phyloP scores from a whole-genome alignment of 768 basidiomycete genomes.

The Fibroporia radiculosa region DNA sequence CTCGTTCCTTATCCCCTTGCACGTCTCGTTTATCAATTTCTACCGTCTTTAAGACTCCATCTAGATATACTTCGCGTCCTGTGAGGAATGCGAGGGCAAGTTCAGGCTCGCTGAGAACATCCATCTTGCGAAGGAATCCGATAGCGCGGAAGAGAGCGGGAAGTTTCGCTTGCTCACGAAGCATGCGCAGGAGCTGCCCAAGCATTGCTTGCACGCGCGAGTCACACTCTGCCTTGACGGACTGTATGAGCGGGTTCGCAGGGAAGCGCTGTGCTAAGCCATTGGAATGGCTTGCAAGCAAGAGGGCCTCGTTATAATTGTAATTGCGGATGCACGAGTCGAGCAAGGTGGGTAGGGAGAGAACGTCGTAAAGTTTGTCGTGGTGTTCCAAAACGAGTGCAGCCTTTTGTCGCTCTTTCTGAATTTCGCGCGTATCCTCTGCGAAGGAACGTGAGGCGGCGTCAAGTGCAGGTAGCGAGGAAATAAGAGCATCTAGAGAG shows the following conservation, averaged over 20 bases:
- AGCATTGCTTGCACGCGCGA: slow-evolving; percentile 59
- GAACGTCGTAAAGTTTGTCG: slow-evolving; percentile 85
- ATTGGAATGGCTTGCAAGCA: slow-evolving; percentile 68
- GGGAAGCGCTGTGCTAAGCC: slow-evolving; percentile 32
- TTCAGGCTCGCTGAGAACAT: slow-evolving; percentile 59
- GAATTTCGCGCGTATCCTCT: slow-evolving; percentile 63
- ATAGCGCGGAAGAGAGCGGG: slow-evolving; percentile 88
- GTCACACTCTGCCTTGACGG: slow-evolving; percentile 63
- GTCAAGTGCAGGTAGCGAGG: slow-evolving; percentile 73
- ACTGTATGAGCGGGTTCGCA: slow-evolving; percentile 44
- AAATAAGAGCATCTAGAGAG: slow-evolving; percentile 64
- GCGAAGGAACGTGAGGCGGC: slow-evolving; percentile 64
- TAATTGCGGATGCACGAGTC: slow-evolving; percentile 92
- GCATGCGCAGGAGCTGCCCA: slow-evolving; percentile 63
- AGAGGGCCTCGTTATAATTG: slow-evolving; percentile 87
- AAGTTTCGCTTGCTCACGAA: slow-evolving; percentile 82
- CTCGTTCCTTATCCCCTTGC: slow-evolving; percentile 39
- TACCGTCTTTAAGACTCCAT: slow-evolving; percentile 45
- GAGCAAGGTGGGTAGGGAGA: slow-evolving; percentile 85
- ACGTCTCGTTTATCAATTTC: slow-evolving; percentile 30
- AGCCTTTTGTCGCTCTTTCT: slow-evolving; percentile 67
- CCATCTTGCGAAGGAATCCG: slow-evolving; percentile 80
- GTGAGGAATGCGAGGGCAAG: slow-evolving; percentile 83
- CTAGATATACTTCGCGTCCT: slow-evolving; percentile 60
- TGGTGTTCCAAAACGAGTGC: slow-evolving; percentile 88